Evolutionary conservation across 2,329 filamentous ascomycete genomes (phyloP), one percentile per base, ranked within the genome.

Genomic region (Corynespora cassiicola): DNA sequence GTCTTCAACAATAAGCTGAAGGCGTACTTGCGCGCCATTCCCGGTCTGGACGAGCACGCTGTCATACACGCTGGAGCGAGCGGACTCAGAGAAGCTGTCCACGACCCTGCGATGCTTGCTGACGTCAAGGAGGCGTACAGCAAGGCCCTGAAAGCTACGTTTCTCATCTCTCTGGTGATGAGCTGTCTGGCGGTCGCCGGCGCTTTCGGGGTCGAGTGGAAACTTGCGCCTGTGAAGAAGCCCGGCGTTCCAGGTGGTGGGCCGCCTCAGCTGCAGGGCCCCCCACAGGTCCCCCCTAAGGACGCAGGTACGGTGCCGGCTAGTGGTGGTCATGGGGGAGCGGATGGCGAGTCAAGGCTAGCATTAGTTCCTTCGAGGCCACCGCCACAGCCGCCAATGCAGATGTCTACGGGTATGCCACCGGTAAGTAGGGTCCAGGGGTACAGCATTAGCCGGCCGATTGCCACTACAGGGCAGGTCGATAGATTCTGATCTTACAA

Each of bases 1-100:
- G 45, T 63, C 6, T 75, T 77, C 55, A 54, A 58, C n/a, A 69
- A 71, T 33, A 52, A 55, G 5, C 52, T 75, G 2, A 32, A 43
- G 15, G 9, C 4, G 9, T 9, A 26, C 4, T 21, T 43, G 5
- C 8, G 15, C 10, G 26, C 27, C 6, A 37, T 45, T 12, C 26
- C 41, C 4, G 22, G 27, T 12, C 17, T 45, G 7, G 24, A 45
- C 27, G 12, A 22, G 4, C 20, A 32, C 10, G 25, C 25, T 18
- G 36, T 45, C 2, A 12, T 39, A 5, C 19, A 24, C n/a, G 36
- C 41, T 10, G 41, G 41, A 1, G 41, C 41, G 7, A 45, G 36
- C 18, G 41, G 32, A 3, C 31, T 45, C 10, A 27, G 19, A 22
- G 23, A 18, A 11, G 41, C 27, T 3, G 26, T 39, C n/a, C 22